Conservation (phyloP, 73 alveolate species). For the Blepharisma stoltei region DNA sequence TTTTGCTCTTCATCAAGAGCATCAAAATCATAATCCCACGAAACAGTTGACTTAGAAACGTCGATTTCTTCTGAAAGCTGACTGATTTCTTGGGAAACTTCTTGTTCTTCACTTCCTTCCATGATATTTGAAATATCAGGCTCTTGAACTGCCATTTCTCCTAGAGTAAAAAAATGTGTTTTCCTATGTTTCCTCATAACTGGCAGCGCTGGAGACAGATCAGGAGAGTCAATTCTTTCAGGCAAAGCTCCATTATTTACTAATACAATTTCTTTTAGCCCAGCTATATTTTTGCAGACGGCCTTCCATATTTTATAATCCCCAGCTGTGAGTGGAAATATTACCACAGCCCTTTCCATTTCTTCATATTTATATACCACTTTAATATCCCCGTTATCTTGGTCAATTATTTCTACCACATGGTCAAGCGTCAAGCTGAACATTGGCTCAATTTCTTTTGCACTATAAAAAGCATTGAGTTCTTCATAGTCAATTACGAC, state of each 20-base stretch:
- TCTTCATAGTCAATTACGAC: not conserved
- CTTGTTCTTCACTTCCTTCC: too few relatives aligned
- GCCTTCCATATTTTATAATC: slow-evolving; percentile 7
- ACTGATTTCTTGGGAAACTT: too few relatives aligned
- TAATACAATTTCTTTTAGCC: not conserved
- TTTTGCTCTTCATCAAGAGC: not conserved
- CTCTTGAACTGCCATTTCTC: too few relatives aligned
- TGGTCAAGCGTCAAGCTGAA: not conserved
- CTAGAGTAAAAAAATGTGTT: too few relatives aligned
- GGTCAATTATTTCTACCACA: slow-evolving; percentile 6
- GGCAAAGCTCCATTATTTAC: not conserved
- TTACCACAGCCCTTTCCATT: not conserved
- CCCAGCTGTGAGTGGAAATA: not conserved
- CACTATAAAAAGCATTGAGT: not conserved
- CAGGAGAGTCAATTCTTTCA: not conserved
- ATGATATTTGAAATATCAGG: too few relatives aligned
- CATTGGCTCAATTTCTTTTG: not conserved
- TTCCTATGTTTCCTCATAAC: too few relatives aligned
- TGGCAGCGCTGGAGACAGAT: too few relatives aligned
- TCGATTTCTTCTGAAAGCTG: too few relatives aligned
- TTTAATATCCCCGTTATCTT: not conserved
- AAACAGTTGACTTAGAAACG: not conserved
- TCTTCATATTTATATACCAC: not conserved
- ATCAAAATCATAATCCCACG: slow-evolving; percentile 15
- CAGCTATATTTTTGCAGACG: not conserved